A percentile compares a stretch with the other conserved stretches of the same genome.
phyloP scores from a whole-genome alignment of 2,329 filamentous ascomycete species.

The Aciculosporium take region DNA sequence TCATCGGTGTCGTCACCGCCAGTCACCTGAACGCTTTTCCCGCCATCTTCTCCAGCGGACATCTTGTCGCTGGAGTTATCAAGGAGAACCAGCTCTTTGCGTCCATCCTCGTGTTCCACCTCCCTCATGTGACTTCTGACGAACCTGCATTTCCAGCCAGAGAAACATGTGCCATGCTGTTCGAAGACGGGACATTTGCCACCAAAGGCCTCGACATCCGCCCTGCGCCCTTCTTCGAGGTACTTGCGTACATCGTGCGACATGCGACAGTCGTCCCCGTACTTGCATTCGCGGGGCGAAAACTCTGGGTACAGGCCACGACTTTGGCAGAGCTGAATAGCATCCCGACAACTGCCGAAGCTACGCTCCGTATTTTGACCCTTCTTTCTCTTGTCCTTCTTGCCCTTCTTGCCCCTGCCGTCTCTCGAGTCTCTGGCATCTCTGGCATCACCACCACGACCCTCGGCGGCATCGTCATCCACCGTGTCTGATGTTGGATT shows the following conservation, averaged over 20 bases:
- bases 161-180: constrained; percentile 57
- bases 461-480: constrained; percentile 37
- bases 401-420: constrained; percentile 33
- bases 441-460: constrained; percentile 16
- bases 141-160: constrained; percentile 92
- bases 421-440: constrained; percentile 35
- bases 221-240: constrained; percentile 64
- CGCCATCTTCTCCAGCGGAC: constrained; percentile 4
- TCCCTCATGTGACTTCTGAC: constrained; percentile 77
- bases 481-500: constrained; percentile 13
- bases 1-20: constrained; percentile 23
- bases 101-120: constrained; percentile 60
- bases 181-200: constrained; percentile 75
- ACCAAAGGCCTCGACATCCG: constrained; percentile 61
- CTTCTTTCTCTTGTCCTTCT: constrained; percentile 36
- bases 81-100: constrained; percentile 64
- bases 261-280: constrained; percentile 66
- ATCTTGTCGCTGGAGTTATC: constrained; percentile 20
- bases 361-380: constrained; percentile 69
- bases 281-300: constrained; percentile 62
- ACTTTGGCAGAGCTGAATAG: constrained; percentile 62
- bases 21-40: constrained; percentile 9
- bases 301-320: constrained; percentile 63
- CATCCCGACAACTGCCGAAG: constrained; percentile 70
- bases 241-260: constrained; percentile 80